Evolutionary conservation across 2,329 filamentous ascomycete species (phyloP).

Genomic region (Nemania sp.): DNA sequence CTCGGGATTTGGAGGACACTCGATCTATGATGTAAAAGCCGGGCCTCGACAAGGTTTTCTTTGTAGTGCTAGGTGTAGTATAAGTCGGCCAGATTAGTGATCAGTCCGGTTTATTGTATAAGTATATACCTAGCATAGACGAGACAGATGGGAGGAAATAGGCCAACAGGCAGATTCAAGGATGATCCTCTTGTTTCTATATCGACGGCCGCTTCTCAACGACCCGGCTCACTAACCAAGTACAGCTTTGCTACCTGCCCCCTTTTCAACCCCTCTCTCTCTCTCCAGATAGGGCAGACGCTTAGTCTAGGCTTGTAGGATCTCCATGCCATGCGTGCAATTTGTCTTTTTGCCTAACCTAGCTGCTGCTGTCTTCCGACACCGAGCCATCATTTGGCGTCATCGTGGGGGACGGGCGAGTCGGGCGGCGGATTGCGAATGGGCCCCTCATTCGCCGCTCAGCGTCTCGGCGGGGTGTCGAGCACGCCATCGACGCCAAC

Average conservation of each 20-base stretch:
- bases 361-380: constrained; percentile 13
- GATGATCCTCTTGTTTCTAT: not conserved
- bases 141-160: not conserved
- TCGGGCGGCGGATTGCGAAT: not conserved
- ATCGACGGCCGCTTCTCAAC: not conserved
- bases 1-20: not conserved
- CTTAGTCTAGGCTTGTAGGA: not conserved
- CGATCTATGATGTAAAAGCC: too few relatives aligned
- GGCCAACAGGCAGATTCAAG: not conserved
- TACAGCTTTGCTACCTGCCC: not conserved
- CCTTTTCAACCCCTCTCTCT: not conserved
- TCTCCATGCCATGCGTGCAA: not conserved
- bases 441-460: constrained; percentile 9
- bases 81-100: not conserved
- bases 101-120: not conserved
- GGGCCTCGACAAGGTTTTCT: too few relatives aligned
- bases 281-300: not conserved
- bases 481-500: constrained; percentile 30
- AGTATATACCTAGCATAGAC: too few relatives aligned
- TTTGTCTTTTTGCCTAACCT: not conserved
- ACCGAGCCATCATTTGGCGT: constrained; percentile 25
- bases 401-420: constrained; percentile 18
- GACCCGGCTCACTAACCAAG: too few relatives aligned
- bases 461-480: constrained; percentile 18
- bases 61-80: not conserved